Base-by-base conservation (phyloP, 441 rosid species). In the Heliophila coronopifolia region DNA sequence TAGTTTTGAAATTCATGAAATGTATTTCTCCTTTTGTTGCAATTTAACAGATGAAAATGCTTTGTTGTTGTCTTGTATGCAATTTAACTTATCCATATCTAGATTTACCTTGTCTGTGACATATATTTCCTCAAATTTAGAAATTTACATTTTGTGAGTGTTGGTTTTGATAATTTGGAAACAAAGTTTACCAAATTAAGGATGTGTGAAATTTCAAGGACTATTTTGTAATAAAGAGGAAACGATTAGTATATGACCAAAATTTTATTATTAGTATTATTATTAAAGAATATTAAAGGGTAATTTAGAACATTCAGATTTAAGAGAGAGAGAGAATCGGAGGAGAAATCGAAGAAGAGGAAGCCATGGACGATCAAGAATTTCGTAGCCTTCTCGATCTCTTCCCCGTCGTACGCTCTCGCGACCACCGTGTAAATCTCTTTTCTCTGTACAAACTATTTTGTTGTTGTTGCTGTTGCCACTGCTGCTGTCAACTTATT, bases 371-470 rank as follows among this genome's bases (percentile, higher is more conserved):
- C 4, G 94, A 83, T 39, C 72, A 67, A 45, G 94, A 89, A 59
- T 89, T 89, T 65, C 78, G 71, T 27, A 83, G 83, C 66, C 69
- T 74, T 24, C 86, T 90, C 2, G 73, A 77, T 54, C 84, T 79
- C 65, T 89, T 86, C 72, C 95, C 94, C n/a, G 71, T 83, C 53
- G 83, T 78, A 44, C 81, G 97, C 39, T 53, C 89, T 70, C 85
- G 82, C 43, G 79, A 86, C 67, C 76, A 71, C 59, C 70, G 60
- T 50, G 97, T 85, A 71, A 39, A 14, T 73, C 39, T 43, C 44
- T 50, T 25, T 13, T 34, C 45, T 34, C 30, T 24, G 28, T 2
- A 16, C 7, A 2, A 33, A 8, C 46, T 26, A 40, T 42, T 15
- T 63, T 20, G n/a, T 15, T 54, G 28, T 5, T 40, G 8, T 26